These are phyloP conservation scores for Epichloe baconii DNA, from an alignment of 2,329 filamentous ascomycete genomes.

Conservation along the genomic window DNA sequence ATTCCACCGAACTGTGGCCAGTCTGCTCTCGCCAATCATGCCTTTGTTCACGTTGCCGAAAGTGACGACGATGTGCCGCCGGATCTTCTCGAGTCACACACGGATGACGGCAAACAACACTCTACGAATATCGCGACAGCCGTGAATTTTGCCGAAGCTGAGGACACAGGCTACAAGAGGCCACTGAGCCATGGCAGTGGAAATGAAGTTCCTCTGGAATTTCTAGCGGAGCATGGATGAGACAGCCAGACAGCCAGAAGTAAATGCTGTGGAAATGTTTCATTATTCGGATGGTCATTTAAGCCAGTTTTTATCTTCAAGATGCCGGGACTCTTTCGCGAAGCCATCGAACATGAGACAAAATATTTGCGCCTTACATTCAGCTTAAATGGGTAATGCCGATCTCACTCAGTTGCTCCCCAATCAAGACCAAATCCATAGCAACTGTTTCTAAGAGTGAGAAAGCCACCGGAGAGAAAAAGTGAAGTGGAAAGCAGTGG, in stretches of 20 bases:
- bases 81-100: slow-evolving; percentile 19
- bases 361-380: too few species aligned
- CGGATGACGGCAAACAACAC: slow-evolving; percentile 14
- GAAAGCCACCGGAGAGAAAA: too few species aligned
- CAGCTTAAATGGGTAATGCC: too few species aligned
- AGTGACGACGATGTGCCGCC: slow-evolving; percentile 12
- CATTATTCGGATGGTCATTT: too few species aligned
- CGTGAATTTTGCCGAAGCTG: not conserved
- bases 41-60: slow-evolving; percentile 4
- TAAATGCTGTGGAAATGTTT: too few species aligned
- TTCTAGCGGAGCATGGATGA: slow-evolving; percentile 31
- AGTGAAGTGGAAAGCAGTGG: too few species aligned
- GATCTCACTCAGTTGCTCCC: too few species aligned
- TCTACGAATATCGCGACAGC: not conserved
- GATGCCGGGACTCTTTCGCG: too few species aligned
- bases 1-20: not conserved
- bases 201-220: slow-evolving; percentile 39
- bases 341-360: too few species aligned
- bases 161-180: slow-evolving; percentile 7
- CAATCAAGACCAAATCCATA: too few species aligned
- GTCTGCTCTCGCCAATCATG: not conserved
- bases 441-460: too few species aligned
- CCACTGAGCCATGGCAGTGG: slow-evolving; percentile 23
- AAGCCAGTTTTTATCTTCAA: too few species aligned
- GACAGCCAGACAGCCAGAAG: not conserved